Conservation (phyloP, 495 filamentous ascomycete species). For the Endocarpon pusillum region DNA sequence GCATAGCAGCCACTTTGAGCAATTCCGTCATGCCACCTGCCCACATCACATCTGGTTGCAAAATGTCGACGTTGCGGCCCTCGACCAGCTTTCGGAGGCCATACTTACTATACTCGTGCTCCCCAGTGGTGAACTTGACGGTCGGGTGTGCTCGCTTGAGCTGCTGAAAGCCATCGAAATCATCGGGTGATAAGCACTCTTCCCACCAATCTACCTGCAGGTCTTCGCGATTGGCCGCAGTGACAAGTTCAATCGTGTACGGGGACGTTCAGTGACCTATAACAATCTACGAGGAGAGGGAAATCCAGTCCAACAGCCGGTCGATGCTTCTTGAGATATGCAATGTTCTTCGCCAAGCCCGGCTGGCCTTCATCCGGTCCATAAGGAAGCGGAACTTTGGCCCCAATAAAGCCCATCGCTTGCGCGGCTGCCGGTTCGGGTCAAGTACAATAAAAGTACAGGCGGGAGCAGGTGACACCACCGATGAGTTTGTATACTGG, state of each 20-base stretch:
- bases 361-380: slow-evolving; percentile 71
- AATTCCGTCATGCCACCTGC: slow-evolving; percentile 83
- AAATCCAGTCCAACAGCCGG: slow-evolving; percentile 76
- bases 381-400: slow-evolving; percentile 76
- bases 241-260: slow-evolving; percentile 80
- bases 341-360: slow-evolving; percentile 72
- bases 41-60: slow-evolving; percentile 96
- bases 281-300: slow-evolving; percentile 88
- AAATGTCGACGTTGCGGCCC: slow-evolving; percentile 77
- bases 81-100: slow-evolving; percentile 90
- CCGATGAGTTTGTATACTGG: slow-evolving; percentile 92
- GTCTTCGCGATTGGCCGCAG: slow-evolving; percentile 56
- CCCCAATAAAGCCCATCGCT: slow-evolving; percentile 70
- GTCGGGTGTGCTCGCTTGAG: slow-evolving; percentile 79
- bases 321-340: slow-evolving; percentile 69
- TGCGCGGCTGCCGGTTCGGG: slow-evolving; percentile 66
- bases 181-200: slow-evolving; percentile 77
- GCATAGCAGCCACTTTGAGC: slow-evolving; percentile 74
- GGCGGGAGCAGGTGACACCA: slow-evolving; percentile 57
- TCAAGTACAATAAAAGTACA: slow-evolving; percentile 89
- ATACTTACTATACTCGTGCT: slow-evolving; percentile 85
- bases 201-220: slow-evolving; percentile 95
- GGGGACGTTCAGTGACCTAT: slow-evolving; percentile 86
- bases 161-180: slow-evolving; percentile 73
- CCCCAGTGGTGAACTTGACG: slow-evolving; percentile 87